phyloP scores from a whole-genome alignment of 441 rosid species.

The Caryocar brasiliense region DNA sequence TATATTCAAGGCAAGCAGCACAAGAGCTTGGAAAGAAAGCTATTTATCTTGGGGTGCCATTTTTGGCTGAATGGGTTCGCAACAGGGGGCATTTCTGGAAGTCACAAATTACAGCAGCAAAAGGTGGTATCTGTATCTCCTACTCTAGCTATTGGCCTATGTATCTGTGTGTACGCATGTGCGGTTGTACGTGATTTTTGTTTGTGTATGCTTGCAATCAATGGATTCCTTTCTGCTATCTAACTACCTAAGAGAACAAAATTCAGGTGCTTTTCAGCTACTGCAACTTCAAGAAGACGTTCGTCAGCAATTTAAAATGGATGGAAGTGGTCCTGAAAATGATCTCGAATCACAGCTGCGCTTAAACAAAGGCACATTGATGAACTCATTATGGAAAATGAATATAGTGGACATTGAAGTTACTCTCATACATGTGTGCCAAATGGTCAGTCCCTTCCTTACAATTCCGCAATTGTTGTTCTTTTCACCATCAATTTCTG shows the following conservation, averaged over 20 bases:
- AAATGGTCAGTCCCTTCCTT: conserved; percentile 45
- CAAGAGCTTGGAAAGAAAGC: conserved; percentile 93
- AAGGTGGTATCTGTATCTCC: conserved; percentile 27
- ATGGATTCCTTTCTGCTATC: neutral
- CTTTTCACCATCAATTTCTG: no score
- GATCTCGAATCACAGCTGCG: conserved; percentile 68
- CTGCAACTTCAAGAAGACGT: conserved; percentile 87
- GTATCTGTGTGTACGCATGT: no score
- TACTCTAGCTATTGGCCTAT: neutral
- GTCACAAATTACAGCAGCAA: conserved; percentile 88
- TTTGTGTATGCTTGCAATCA: no score
- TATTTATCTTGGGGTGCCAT: conserved; percentile 79
- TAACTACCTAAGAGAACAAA: neutral
- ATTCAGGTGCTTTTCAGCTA: conserved; percentile 66
- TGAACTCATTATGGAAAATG: conserved; percentile 78
- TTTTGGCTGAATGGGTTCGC: conserved; percentile 84
- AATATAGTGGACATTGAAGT: conserved; percentile 81
- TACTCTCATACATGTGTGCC: conserved; percentile 74
- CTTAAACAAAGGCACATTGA: conserved; percentile 56
- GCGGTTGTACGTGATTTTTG: no score
- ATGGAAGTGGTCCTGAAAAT: conserved; percentile 43
- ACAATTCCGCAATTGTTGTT: no score
- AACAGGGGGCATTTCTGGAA: conserved; percentile 89
- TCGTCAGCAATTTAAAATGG: conserved; percentile 46
- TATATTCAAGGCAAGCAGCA: conserved; percentile 80